phyloP scores from a whole-genome alignment of 2,329 filamentous ascomycete genomes.

The Chaetomiaceae sp. region DNA sequence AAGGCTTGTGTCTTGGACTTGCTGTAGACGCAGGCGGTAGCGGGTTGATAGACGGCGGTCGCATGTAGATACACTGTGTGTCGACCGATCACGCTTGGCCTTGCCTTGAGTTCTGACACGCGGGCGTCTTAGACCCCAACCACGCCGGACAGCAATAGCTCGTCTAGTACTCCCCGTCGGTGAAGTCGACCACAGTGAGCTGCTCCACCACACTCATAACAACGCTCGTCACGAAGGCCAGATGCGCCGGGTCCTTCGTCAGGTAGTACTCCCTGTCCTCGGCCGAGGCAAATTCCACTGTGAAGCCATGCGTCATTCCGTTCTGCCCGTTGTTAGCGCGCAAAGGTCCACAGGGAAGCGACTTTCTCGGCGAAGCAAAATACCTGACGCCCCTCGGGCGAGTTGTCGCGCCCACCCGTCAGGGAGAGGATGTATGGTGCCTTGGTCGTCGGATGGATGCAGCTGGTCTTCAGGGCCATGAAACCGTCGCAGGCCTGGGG shows the following conservation, averaged over 20 bases:
- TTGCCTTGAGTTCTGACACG: too few species aligned
- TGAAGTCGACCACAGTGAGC: slow-evolving; percentile 54
- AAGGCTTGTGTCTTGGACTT: too few species aligned
- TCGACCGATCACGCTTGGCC: too few species aligned
- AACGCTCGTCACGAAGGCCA: slow-evolving; percentile 48
- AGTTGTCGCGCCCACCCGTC: slow-evolving; percentile 55
- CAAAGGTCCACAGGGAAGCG: too few species aligned
- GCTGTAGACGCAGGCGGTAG: too few species aligned
- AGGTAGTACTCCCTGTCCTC: slow-evolving; percentile 64
- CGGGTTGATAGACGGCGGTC: too few species aligned
- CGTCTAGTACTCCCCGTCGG: slow-evolving; percentile 28
- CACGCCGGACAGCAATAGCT: too few species aligned
- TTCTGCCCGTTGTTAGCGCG: slow-evolving; percentile 35
- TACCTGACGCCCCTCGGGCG: slow-evolving; percentile 49
- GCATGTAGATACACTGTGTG: too few species aligned
- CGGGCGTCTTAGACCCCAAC: too few species aligned
- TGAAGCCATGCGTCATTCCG: slow-evolving; percentile 59
- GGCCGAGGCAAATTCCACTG: slow-evolving; percentile 56
- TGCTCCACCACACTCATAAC: slow-evolving; percentile 41
- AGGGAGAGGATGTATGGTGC: slow-evolving; percentile 52
- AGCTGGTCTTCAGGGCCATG: slow-evolving; percentile 48
- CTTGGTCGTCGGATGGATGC: slow-evolving; percentile 53
- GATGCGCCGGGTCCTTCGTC: slow-evolving; percentile 55
- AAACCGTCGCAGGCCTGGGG: slow-evolving; percentile 27
- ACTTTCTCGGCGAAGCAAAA: too few species aligned